Evolutionary conservation across 345 rosid genomes (phyloP).

Genomic region (Citrus cavaleriei): DNA sequence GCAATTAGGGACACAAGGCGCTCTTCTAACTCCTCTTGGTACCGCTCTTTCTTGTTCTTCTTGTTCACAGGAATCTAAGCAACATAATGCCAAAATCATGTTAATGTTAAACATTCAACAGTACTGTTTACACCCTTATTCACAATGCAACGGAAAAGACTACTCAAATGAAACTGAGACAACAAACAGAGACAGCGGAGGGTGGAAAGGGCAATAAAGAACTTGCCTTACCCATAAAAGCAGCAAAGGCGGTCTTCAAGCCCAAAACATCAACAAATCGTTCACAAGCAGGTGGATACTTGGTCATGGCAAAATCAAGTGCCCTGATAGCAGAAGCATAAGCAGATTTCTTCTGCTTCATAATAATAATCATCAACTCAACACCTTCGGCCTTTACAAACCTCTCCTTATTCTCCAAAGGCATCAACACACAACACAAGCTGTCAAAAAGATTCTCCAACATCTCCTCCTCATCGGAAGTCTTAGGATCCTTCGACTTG

Average conservation of each 20-base stretch:
- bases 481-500: conserved; percentile 89
- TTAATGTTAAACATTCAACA: not conserved
- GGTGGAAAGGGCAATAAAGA: conserved; percentile 17
- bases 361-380: conserved; percentile 94
- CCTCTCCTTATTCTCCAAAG: conserved; percentile 96
- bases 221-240: conserved; percentile 99
- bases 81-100: conserved; percentile 13
- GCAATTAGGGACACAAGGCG: conserved; percentile 75
- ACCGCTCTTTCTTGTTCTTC: conserved; percentile 83
- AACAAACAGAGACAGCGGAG: not conserved
- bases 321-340: conserved; percentile 90
- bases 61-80: conserved; percentile 76
- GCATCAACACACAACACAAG: conserved; percentile 93
- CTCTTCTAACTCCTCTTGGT: conserved; percentile 90
- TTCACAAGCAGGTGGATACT: conserved; percentile 94
- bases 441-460: conserved; percentile 87
- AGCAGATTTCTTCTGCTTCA: conserved; percentile 97
- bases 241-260: conserved; percentile 89
- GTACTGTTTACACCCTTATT: not conserved
- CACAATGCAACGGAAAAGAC: not conserved
- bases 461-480: conserved; percentile 94
- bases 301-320: conserved; percentile 94
- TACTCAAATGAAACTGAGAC: not conserved
- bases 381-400: conserved; percentile 96
- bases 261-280: conserved; percentile 96